Base-by-base conservation (phyloP, 257 asterid genomes). In the Nemophila menziesii region DNA sequence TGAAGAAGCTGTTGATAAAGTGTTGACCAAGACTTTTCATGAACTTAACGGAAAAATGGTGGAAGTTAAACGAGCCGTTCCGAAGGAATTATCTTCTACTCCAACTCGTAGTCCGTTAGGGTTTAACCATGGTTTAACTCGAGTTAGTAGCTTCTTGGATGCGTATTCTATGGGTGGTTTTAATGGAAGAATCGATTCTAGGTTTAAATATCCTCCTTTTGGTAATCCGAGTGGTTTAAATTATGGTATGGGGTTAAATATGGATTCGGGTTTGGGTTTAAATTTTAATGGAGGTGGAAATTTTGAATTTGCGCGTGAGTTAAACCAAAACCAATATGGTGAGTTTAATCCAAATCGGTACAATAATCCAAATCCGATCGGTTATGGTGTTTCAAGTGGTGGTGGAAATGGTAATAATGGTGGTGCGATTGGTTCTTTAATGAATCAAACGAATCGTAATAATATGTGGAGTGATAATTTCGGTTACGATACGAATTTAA, bases 21-120 rank as follows among this genome's bases (percentile, higher is more conserved):
- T 57, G 47, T 29, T 58, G 22, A 26, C 43, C 58, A 58, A 51
- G 68, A 71, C 75, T 41, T 84, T 80, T 59, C 93, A 84, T 47
- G 95, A 80, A 61, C 92, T 76, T 18, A 74, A 74, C 13, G 93
- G 95, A 4, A 84, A 83, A 68, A 74, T 73, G 90, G 95, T 84
- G 1, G 93, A 84, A 70, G 95, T 84, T 16, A 84, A 84, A 47
- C 73, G 81, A 13, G 93, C 93, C 36, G 81, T 82, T 51, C 86
- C 92, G 16, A 71, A 80, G 56, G 95, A 85, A 70, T 57, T 75
- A 44, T 77, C 93, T 33, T 79, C 82, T 0, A 82, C 80, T 14
- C 75, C 86, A 11, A 54, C 69, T 9, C 68, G 92, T 19, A 84
- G 66, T 55, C 86, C 56, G 9, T 29, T 79, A 1, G 55, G 68